These are phyloP conservation scores for Orbilia javanica DNA, from an alignment of 2,329 filamentous ascomycete species.

Conservation along the genomic window DNA sequence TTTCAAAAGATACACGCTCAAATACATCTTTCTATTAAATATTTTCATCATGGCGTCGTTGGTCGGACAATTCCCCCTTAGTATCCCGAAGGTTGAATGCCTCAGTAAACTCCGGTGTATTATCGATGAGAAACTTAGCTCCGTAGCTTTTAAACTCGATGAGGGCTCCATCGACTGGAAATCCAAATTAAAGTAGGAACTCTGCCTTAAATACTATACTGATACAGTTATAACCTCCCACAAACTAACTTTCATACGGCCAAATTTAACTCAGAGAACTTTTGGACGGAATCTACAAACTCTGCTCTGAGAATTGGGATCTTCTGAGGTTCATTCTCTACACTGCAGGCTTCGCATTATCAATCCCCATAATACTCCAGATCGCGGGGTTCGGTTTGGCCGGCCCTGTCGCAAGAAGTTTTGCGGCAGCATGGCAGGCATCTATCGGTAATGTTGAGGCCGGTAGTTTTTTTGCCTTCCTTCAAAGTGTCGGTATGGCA, in stretches of 20 bases:
- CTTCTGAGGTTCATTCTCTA: conserved; percentile 33
- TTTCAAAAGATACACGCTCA: not conserved
- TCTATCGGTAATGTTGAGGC: conserved; percentile 37
- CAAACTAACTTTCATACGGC: not conserved
- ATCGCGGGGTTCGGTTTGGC: conserved; percentile 37
- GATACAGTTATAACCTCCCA: not conserved
- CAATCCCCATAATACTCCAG: conserved; percentile 37
- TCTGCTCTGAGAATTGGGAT: conserved; percentile 19
- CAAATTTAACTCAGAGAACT: conserved; percentile 10
- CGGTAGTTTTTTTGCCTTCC: conserved; percentile 50
- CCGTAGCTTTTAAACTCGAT: not conserved
- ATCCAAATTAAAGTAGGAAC: not conserved
- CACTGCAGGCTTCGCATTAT: not conserved
- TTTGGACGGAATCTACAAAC: conserved; percentile 6
- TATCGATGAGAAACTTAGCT: not conserved
- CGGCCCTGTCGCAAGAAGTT: conserved; percentile 29
- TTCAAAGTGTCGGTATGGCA: conserved; percentile 29
- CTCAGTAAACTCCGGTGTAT: not conserved
- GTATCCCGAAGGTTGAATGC: not conserved
- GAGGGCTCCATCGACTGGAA: conserved; percentile 4
- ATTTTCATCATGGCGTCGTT: not conserved
- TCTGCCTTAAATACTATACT: not conserved
- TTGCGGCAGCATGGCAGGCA: conserved; percentile 36
- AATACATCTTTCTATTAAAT: not conserved
- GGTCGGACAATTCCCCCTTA: not conserved